Evolutionary conservation across 345 rosid species (phyloP), one percentile per base, ranked within the genome.

Genomic region (Schrenkiella parvula): DNA sequence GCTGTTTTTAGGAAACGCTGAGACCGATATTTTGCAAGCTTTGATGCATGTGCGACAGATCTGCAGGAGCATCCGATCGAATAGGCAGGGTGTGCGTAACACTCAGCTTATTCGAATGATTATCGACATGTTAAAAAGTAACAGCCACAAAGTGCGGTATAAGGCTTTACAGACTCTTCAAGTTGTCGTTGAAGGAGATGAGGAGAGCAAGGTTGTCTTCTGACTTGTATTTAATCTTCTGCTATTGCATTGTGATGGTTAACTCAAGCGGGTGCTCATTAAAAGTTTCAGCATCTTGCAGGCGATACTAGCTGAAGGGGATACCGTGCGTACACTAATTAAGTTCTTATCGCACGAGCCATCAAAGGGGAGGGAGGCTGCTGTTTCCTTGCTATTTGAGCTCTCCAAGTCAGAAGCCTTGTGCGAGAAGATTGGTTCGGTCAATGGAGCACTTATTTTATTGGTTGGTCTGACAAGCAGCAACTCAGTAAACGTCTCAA

Each of bases 381-480:
- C 99, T 72, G 97, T 95, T 75, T 82, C 91, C 19, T 83, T 95
- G 84, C 80, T 95, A 54, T 85, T 84, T 62, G 99, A 95, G 86
- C 99, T 95, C 65, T 95, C 99, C 26, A 91, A 91, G 77, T 87
- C 91, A 11, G 91, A 88, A 77, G 81, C 88, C 19, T 84, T 95
- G 80, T 87, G 88, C 68, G 95, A 95, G 79, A 95, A 88, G 82
- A 95, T 95, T 73, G 96, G 97, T 83, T 88, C 97, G 13, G 50
- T 88, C 25, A 87, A 89, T 80, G 99, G 99, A 71, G 96, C 95
- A 34, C 89, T 95, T 82, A 90, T 95, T 25, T 83, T 95, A 58
- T 80, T 95, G 84, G 90, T 91, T 74, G 96, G 99, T 80, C 82
- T 95, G 93, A 81, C 95, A 26, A 87, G 84, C 81, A 91, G 96